Evolutionary conservation across 2,329 filamentous ascomycete species (phyloP), one percentile per base, ranked within the genome.

Genomic region (Cordyceps farinosa): DNA sequence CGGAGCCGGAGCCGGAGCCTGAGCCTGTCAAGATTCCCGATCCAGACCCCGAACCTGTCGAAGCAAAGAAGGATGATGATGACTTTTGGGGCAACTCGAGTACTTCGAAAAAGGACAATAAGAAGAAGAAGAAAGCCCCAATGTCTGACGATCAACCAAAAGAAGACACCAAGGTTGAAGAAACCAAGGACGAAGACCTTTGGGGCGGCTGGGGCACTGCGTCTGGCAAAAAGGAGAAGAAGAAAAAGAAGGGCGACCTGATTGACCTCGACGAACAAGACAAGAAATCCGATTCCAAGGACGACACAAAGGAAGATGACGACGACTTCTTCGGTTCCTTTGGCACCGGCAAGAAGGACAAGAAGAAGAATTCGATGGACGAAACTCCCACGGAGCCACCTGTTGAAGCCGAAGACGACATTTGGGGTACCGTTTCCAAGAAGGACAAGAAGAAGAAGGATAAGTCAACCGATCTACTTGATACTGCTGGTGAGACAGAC

Each of bases 311-410:
- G 42, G 74, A 74, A 40, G 74, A 71, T 15, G 77, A 78, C 48
- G 81, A 84, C 61, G 82, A 82, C 63, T 84, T 84, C 67, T 85
- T 84, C 71, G 80, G 77, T 64, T 80, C 82, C 54, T 87, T 84
- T 78, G 82, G 81, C 38, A 84, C 80, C 58, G 76, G 78, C 11
- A 84, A 84, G 69, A 85, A 84, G 65, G 70, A 75, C 62, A 78
- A 77, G 64, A 75, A 76, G 47, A 71, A 69, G 57, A 66, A 30
- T 29, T 55, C 17, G 60, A 62, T 52, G 68, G 72, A 47, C 70
- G 72, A 59, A 67, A 69, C 61, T 72, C 70, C 59, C 71, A 76
- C 65, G 78, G 77, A 66, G 76, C 75, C 42, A 76, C 80, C 65
- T 71, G 73, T 32, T 51, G 78, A 81, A 64, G 76, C 78, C 15